phyloP scores from a whole-genome alignment of 1,139 yeast genomes.

The Kodamaea plutei region DNA sequence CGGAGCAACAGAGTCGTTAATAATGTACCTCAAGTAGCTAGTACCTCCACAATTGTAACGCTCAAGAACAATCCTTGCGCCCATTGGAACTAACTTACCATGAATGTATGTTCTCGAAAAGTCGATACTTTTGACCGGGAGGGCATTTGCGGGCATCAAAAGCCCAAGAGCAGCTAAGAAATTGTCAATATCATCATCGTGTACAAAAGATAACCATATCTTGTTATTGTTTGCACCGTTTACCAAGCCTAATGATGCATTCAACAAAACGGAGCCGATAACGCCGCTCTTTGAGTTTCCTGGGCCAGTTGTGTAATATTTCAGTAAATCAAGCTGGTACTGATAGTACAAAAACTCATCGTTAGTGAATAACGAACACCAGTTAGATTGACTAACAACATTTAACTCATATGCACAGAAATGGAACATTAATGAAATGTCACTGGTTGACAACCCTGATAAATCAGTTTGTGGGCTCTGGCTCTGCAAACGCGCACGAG shows the following conservation, averaged over 20 bases:
- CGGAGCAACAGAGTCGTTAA: slow-evolving; percentile 57
- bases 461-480: slow-evolving; percentile 38
- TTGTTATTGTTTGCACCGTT: slow-evolving; percentile 25
- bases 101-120: slow-evolving; percentile 42
- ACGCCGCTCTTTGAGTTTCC: slow-evolving; percentile 20
- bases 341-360: slow-evolving; percentile 47
- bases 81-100: slow-evolving; percentile 53
- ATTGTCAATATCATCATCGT: slow-evolving; percentile 53
- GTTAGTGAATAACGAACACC: slow-evolving; percentile 46
- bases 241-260: slow-evolving; percentile 27
- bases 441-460: slow-evolving; percentile 20
- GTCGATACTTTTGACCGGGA: slow-evolving; percentile 27
- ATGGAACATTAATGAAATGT: slow-evolving; percentile 35
- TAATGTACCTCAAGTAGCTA: slow-evolving; percentile 43
- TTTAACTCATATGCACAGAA: slow-evolving; percentile 49
- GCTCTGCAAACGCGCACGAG: slow-evolving; percentile 31
- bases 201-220: slow-evolving; percentile 49
- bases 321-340: slow-evolving; percentile 38
- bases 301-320: slow-evolving; percentile 26
- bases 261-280: slow-evolving; percentile 29
- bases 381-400: slow-evolving; percentile 40
- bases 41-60: slow-evolving; percentile 36
- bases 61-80: slow-evolving; percentile 49
- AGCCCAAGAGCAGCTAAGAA: slow-evolving; percentile 50
- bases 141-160: slow-evolving; percentile 29